phyloP scores from a whole-genome alignment of 352 stramenopile genomes.

The Phytopythium delawarense region DNA sequence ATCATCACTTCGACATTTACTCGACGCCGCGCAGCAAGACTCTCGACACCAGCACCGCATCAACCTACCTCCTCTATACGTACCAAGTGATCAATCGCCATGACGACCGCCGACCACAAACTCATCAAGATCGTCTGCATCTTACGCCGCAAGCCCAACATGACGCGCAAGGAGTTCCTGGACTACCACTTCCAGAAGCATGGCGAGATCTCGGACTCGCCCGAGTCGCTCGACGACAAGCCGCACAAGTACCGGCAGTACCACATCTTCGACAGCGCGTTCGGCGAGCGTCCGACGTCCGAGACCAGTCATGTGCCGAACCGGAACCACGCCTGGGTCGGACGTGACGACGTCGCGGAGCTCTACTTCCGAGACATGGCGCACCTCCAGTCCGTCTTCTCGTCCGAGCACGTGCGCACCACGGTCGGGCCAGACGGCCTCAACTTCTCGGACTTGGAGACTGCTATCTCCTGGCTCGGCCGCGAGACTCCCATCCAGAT shows the following conservation, averaged over 20 bases:
- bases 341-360: constrained; percentile 12
- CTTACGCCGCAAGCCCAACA: constrained; percentile 12
- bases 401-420: constrained; percentile 5
- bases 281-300: constrained; percentile 2
- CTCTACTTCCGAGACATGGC: constrained; percentile 9
- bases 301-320: background rate
- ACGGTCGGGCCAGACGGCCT: constrained; percentile 6
- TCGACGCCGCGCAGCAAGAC: background rate
- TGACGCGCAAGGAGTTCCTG: constrained; percentile 15
- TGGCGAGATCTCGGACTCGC: constrained; percentile 7
- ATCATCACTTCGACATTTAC: too few relatives aligned
- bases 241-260: constrained; percentile 16
- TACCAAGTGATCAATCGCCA: background rate
- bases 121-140: constrained; percentile 15
- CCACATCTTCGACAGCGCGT: constrained; percentile 13
- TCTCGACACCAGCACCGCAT: background rate
- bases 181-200: constrained; percentile 15
- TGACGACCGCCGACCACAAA: background rate
- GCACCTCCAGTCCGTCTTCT: constrained; percentile 7
- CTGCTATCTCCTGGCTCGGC: constrained; percentile 10
- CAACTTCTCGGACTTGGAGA: constrained; percentile 15
- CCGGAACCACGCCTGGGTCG: constrained; percentile 11
- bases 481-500: constrained; percentile 2
- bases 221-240: constrained; percentile 1
- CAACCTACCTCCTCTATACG: background rate